These are phyloP conservation scores for Globisporangium irregulare DNA, from an alignment of 352 stramenopile species.

Conservation along the genomic window DNA sequence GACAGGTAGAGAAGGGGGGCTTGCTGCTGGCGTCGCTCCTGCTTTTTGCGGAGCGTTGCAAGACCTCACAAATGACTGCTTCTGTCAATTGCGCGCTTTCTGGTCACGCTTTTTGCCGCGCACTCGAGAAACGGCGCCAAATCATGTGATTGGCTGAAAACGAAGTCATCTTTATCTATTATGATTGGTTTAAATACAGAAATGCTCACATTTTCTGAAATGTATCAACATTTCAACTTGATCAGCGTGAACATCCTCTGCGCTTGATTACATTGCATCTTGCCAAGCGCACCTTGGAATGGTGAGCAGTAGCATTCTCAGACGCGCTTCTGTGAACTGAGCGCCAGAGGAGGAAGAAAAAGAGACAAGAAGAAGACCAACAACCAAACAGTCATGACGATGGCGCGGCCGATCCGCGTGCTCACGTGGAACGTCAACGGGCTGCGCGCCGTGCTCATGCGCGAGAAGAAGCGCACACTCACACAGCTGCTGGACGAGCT, in stretches of 20 bases:
- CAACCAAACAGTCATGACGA: not conserved
- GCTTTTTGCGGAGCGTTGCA: not conserved
- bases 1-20: not conserved
- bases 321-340: too few relatives aligned
- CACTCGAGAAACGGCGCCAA: constrained; percentile 30
- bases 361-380: not conserved
- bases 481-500: constrained; percentile 51
- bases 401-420: constrained; percentile 36
- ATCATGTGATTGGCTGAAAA: constrained; percentile 26
- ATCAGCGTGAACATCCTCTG: too few relatives aligned
- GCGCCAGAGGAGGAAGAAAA: not conserved
- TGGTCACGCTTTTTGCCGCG: not conserved
- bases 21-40: not conserved
- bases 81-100: not conserved
- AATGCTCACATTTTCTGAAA: too few relatives aligned
- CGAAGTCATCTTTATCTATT: not conserved
- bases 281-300: not conserved
- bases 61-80: not conserved
- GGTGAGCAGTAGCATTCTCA: too few relatives aligned
- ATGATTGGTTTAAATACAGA: constrained; percentile 4
- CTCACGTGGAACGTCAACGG: constrained; percentile 89
- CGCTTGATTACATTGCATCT: too few relatives aligned
- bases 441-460: constrained; percentile 69
- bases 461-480: constrained; percentile 40
- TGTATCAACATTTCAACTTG: not conserved